Conservation (phyloP, 176 grass and related monocot genomes). For the Eragrostis curvula region DNA sequence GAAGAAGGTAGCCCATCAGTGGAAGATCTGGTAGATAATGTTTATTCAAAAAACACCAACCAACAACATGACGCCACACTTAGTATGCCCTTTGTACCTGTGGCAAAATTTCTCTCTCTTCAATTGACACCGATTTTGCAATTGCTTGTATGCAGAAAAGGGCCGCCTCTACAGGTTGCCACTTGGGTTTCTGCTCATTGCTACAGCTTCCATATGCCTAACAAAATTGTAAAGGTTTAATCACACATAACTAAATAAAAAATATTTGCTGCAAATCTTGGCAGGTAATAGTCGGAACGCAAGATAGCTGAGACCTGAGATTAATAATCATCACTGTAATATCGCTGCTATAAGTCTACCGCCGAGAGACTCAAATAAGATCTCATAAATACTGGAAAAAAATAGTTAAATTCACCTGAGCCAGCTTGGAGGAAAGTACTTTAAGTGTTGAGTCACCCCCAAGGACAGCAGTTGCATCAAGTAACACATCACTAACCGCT, state of each 20-base stretch:
- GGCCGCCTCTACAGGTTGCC: conserved; percentile 93
- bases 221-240: conserved; percentile 30
- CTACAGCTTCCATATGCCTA: conserved; percentile 73
- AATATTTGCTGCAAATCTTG: background rate
- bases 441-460: conserved; percentile 79
- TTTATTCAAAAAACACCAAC: conserved; percentile 3
- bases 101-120: conserved; percentile 85
- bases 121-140: conserved; percentile 75
- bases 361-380: background rate
- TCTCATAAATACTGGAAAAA: conserved; percentile 18
- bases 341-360: background rate
- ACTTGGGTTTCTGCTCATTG: conserved; percentile 62
- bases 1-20: background rate
- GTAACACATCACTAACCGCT: conserved; percentile 86
- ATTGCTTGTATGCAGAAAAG: conserved; percentile 96
- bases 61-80: background rate
- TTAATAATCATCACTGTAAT: conserved; percentile 13
- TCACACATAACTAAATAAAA: conserved; percentile 1
- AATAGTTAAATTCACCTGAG: conserved; percentile 66
- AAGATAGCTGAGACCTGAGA: conserved; percentile 24
- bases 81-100: conserved; percentile 59
- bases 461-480: conserved; percentile 94
- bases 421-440: conserved; percentile 86
- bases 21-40: conserved; percentile 16
- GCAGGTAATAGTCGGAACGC: background rate